Percentiles rank a stretch among this genome's conserved stretches.
Evolutionary conservation across 495 filamentous ascomycete species (phyloP).

Genomic region (Bacidia rubella): DNA sequence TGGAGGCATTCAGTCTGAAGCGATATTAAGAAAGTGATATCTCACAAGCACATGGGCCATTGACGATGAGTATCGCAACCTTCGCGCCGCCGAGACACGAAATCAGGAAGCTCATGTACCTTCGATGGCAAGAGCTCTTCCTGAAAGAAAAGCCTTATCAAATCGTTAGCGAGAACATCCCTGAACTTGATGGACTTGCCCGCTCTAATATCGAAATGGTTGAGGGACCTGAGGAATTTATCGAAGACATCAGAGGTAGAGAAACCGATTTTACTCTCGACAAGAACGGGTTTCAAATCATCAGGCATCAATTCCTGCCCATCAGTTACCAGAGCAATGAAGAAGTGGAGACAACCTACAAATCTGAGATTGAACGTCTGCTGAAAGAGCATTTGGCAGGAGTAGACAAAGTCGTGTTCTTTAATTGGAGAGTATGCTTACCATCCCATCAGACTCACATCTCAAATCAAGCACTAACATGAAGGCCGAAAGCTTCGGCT

Average conservation of each 20-base stretch:
- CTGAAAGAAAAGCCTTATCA: conserved; percentile 3
- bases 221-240: conserved; percentile 36
- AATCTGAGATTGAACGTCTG: conserved; percentile 16
- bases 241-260: conserved; percentile 30
- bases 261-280: conserved; percentile 10
- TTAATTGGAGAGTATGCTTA: conserved; percentile 22
- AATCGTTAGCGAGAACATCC: neutral
- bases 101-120: too few species aligned
- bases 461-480: too few species aligned
- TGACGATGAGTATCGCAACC: too few species aligned
- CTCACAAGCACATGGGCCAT: too few species aligned
- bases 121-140: conserved; percentile 5
- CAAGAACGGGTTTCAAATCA: conserved; percentile 6
- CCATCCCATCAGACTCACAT: too few species aligned
- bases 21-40: too few species aligned
- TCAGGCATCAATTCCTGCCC: neutral
- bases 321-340: neutral
- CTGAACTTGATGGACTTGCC: neutral
- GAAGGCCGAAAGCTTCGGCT: too few species aligned
- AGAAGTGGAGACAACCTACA: conserved; percentile 14
- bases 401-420: conserved; percentile 18
- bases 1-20: too few species aligned
- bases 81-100: too few species aligned
- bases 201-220: conserved; percentile 2
- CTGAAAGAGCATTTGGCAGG: conserved; percentile 15